phyloP scores from a whole-genome alignment of 306 rosid genomes.

The Cercis canadensis region DNA sequence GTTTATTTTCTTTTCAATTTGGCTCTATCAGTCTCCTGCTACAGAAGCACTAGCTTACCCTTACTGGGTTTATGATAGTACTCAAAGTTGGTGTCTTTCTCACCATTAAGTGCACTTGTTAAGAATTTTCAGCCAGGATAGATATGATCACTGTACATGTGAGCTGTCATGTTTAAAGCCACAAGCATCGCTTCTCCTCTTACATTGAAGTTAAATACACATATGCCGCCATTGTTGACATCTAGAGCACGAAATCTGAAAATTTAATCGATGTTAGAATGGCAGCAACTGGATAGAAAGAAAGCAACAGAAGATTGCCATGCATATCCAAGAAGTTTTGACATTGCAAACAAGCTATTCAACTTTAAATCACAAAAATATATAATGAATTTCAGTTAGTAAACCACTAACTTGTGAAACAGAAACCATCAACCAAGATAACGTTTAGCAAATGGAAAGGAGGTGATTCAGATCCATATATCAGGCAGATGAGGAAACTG shows the following conservation, averaged over 20 bases:
- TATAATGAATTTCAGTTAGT: neutral
- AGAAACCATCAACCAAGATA: neutral
- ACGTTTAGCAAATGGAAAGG: conserved; percentile 1
- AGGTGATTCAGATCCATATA: conserved; percentile 1
- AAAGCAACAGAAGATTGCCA: conserved; percentile 9
- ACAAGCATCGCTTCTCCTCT: conserved; percentile 84
- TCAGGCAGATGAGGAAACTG: neutral
- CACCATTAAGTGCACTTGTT: neutral
- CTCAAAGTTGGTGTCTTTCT: conserved; percentile 3
- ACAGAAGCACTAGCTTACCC: conserved; percentile 1
- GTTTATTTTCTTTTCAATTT: too few relatives aligned
- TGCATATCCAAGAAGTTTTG: conserved; percentile 19
- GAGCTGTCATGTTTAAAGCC: conserved; percentile 72
- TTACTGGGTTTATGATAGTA: neutral
- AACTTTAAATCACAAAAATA: neutral
- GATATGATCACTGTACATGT: conserved; percentile 71
- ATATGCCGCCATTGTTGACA: conserved; percentile 71
- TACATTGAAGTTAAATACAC: conserved; percentile 68
- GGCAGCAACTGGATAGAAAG: conserved; percentile 19
- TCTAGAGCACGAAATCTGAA: conserved; percentile 77
- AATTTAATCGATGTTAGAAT: conserved; percentile 30
- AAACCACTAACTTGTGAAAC: neutral
- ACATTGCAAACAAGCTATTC: conserved; percentile 25
- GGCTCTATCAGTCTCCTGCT: neutral
- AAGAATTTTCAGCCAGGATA: conserved; percentile 52